Conservation (phyloP, 805 yeast genomes). For the Brettanomyces bruxellensis region DNA sequence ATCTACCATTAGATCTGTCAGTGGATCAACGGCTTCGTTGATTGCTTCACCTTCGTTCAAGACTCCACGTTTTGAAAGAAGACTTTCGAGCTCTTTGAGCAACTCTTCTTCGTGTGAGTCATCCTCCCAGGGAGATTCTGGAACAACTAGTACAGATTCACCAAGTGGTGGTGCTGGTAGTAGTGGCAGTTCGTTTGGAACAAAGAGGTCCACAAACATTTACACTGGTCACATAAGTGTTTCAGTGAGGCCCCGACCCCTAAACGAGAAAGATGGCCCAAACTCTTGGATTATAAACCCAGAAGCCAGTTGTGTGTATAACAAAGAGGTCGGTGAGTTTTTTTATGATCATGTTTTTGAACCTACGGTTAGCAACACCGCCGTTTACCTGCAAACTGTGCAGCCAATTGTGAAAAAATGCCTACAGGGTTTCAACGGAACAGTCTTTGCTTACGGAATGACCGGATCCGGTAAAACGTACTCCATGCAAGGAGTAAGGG, state of each 20-base stretch:
- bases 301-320: slow-evolving; percentile 35
- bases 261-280: slow-evolving; percentile 12
- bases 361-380: slow-evolving; percentile 41
- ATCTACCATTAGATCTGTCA: no score
- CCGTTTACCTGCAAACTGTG: slow-evolving; percentile 53
- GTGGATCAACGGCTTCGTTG: no score
- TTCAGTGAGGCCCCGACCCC: slow-evolving; percentile 70
- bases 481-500: slow-evolving; percentile 67
- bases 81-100: slow-evolving; percentile 16
- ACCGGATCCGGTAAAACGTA: slow-evolving; percentile 90
- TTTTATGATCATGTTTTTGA: slow-evolving; percentile 73
- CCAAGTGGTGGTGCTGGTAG: not conserved
- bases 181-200: not conserved
- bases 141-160: not conserved
- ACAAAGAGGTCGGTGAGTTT: slow-evolving; percentile 54
- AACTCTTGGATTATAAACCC: slow-evolving; percentile 39
- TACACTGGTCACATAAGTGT: slow-evolving; percentile 72
- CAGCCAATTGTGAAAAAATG: slow-evolving; percentile 44
- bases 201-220: slow-evolving; percentile 3
- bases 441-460: slow-evolving; percentile 91
- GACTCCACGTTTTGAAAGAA: slow-evolving; percentile 1
- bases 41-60: no score
- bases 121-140: not conserved
- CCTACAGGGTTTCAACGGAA: slow-evolving; percentile 73
- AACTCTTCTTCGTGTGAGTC: slow-evolving; percentile 1